phyloP scores from a whole-genome alignment of 345 rosid species.

The Mallotus nudiflorus region DNA sequence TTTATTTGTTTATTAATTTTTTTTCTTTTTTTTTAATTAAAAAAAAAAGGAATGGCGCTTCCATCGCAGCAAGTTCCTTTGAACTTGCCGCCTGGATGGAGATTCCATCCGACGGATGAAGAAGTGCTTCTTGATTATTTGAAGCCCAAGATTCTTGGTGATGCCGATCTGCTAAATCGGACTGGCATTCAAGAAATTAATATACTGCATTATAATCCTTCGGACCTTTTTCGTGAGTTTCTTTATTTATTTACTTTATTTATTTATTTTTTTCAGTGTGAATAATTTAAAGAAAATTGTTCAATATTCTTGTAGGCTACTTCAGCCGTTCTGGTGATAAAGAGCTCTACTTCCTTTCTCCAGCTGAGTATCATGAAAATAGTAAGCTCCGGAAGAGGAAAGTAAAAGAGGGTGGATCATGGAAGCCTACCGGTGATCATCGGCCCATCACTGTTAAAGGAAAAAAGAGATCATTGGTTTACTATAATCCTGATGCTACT shows the following conservation, averaged over 20 bases:
- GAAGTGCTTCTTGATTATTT: not conserved
- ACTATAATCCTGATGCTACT: slow-evolving; percentile 2
- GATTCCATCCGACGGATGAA: not conserved
- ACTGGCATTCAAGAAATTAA: not conserved
- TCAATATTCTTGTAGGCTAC: not conserved
- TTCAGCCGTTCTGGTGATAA: not conserved
- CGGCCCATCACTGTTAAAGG: not conserved
- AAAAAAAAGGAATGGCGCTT: not conserved
- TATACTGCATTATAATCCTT: not conserved
- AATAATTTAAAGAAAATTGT: no score
- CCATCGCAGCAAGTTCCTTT: not conserved
- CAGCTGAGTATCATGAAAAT: no score
- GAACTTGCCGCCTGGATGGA: not conserved
- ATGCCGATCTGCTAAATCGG: not conserved
- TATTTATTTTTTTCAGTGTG: not conserved
- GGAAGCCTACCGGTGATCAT: not conserved
- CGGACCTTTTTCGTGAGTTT: not conserved
- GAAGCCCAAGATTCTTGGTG: not conserved
- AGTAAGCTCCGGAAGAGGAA: not conserved
- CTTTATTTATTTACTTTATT: not conserved
- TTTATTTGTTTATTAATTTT: no score
- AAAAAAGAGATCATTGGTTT: no score
- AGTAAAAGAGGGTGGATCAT: not conserved
- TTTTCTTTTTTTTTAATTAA: not conserved
- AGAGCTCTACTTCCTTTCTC: not conserved